A percentile compares a stretch with the other conserved stretches of the same genome.
Evolutionary conservation across 1,284 basidiomycete genomes (phyloP).

Genomic region (Rugiboletus extremiorientalis): DNA sequence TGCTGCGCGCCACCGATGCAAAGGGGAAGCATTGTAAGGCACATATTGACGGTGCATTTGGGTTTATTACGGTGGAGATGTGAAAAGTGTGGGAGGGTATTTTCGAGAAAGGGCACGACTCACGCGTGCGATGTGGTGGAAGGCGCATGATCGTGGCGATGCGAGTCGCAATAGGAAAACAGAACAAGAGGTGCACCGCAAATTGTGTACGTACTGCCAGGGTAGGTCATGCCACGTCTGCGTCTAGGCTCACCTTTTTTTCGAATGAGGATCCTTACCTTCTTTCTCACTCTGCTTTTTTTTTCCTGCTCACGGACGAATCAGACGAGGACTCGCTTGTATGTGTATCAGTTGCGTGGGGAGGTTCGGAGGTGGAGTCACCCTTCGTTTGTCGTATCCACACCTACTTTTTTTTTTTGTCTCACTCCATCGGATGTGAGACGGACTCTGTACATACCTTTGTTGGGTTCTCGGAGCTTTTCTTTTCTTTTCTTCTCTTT

Average conservation of each 20-base stretch:
- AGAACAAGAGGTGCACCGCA: too few species aligned
- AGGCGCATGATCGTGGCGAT: not conserved
- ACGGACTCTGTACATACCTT: not conserved
- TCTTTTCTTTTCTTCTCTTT: not conserved
- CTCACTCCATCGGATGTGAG: not conserved
- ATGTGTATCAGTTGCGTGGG: not conserved
- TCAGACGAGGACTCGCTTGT: not conserved
- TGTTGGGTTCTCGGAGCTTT: not conserved
- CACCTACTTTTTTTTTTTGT: not conserved
- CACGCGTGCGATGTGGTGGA: constrained; percentile 5
- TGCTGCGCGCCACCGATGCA: constrained; percentile 20
- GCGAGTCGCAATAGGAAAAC: too few species aligned
- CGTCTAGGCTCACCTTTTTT: too few species aligned
- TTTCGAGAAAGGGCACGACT: constrained; percentile 18
- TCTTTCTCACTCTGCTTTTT: not conserved
- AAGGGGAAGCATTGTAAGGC: constrained; percentile 20
- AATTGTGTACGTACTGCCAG: too few species aligned
- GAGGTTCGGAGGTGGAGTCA: not conserved
- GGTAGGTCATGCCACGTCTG: too few species aligned
- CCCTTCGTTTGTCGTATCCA: not conserved
- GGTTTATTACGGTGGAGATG: constrained; percentile 18
- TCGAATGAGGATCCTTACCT: not conserved
- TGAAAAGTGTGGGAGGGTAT: constrained; percentile 9
- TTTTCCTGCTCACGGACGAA: not conserved
- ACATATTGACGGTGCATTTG: constrained; percentile 20